Evolutionary conservation across 2,329 filamentous ascomycete genomes (phyloP).

Genomic region (Ophiostoma quercus): DNA sequence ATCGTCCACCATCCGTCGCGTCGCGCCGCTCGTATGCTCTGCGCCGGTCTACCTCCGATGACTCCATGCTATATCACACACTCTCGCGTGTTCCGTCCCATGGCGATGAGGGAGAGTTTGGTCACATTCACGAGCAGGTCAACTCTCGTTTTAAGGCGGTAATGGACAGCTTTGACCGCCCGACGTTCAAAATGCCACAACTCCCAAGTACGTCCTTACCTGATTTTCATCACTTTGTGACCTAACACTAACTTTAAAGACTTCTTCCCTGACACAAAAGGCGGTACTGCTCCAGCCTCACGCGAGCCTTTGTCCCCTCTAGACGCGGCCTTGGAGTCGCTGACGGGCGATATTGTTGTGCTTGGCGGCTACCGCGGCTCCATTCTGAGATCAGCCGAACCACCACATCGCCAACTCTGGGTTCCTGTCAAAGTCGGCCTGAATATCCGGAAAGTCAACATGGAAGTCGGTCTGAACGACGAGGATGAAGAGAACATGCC

Average conservation of each 20-base stretch:
- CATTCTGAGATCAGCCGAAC: conserved; percentile 74
- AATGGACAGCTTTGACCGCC: conserved; percentile 75
- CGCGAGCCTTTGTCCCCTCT: conserved; percentile 23
- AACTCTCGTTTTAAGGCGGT: conserved; percentile 89
- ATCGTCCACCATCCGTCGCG: conserved; percentile 27
- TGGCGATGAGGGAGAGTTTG: conserved; percentile 76
- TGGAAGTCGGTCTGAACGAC: conserved; percentile 75
- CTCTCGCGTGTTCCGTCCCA: conserved; percentile 75
- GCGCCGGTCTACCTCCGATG: conserved; percentile 65
- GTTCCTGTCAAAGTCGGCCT: conserved; percentile 88
- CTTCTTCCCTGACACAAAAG: conserved; percentile 30
- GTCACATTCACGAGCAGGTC: conserved; percentile 74
- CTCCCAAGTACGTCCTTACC: conserved; percentile 42
- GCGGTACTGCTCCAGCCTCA: not conserved
- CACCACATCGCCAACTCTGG: conserved; percentile 84
- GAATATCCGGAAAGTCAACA: conserved; percentile 83
- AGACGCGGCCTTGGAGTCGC: conserved; percentile 55
- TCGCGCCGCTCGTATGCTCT: conserved; percentile 38
- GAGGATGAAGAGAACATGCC: conserved; percentile 82
- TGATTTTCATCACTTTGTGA: not conserved
- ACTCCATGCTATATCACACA: conserved; percentile 70
- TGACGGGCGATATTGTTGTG: conserved; percentile 81
- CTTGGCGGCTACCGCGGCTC: conserved; percentile 89
- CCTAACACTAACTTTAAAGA: conserved; percentile 14
- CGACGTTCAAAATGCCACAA: conserved; percentile 66